These are phyloP conservation scores for Pichia sp. DNA, from an alignment of 1,139 yeast species.

Conservation along the genomic window DNA sequence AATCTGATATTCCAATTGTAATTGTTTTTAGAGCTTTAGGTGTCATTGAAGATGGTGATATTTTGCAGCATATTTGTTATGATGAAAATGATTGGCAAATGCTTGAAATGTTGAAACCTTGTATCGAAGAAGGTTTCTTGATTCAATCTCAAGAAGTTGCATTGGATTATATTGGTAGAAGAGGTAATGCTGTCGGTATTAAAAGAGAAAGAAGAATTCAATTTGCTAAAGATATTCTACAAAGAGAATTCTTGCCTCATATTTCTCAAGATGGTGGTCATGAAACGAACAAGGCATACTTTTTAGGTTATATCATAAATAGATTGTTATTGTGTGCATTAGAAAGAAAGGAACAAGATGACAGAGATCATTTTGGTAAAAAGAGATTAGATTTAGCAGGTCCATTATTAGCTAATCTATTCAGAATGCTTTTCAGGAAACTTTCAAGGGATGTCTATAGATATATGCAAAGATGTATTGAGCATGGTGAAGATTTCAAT, in stretches of 20 bases:
- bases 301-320: constrained; percentile 96
- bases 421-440: constrained; percentile 89
- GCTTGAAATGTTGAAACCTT: constrained; percentile 98
- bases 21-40: constrained; percentile 97
- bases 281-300: constrained; percentile 93
- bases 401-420: constrained; percentile 88
- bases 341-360: constrained; percentile 97
- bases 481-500: constrained; percentile 93
- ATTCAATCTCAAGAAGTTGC: constrained; percentile 98
- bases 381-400: constrained; percentile 98
- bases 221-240: constrained; percentile 92
- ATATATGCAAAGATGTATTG: constrained; percentile 98
- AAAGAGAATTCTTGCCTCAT: constrained; percentile 92
- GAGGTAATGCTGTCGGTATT: constrained; percentile 91
- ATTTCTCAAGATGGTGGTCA: constrained; percentile 96
- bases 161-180: constrained; percentile 93
- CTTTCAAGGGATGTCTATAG: constrained; percentile 91
- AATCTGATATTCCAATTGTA: constrained; percentile 93
- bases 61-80: constrained; percentile 93
- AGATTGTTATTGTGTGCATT: constrained; percentile 89
- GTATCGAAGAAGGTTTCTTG: constrained; percentile 98
- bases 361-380: constrained; percentile 98
- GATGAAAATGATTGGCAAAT: constrained; percentile 98
- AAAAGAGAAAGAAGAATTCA: constrained; percentile 97
- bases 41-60: constrained; percentile 98